Evolutionary conservation across 2,329 filamentous ascomycete genomes (phyloP), one percentile per base, ranked within the genome.

Genomic region (Botryotinia convoluta): DNA sequence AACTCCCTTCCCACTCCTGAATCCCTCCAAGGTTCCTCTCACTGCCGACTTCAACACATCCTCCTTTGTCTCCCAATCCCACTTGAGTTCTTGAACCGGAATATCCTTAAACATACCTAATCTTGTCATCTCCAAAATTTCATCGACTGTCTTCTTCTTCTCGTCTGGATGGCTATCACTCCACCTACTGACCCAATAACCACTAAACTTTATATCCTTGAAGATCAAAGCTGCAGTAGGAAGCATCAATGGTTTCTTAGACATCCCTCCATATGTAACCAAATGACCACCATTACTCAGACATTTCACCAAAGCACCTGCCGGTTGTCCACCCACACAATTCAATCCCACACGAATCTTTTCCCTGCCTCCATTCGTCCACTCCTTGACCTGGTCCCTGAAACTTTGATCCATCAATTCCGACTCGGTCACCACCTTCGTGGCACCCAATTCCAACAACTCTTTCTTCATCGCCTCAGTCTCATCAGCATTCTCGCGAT

Each of bases 231-330:
- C 85, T 0, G 92, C 93, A 0, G 95, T 92, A 0, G 95, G 94
- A 75, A 98, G 83, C 10, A 88, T 86, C 39, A 98, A 87, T 0
- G 95, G 95, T 84, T 97, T 91, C 81, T 92, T 93, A 48, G 93
- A 90, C 96, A 99, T 99, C 69, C 93, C 95, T 39, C 96, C 96
- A 81, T 99, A 99, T 7, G 95, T 97, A 37, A 99, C 94, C 82
- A 98, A 86, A 73, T 92, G 91, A 1, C 89, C 92, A 35, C 89
- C 88, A 0, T 89, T 84, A 8, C 87, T 86, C 4, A 99, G 86
- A 10, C 88, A 87, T 79, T 94, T 93, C 9, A 95, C 92, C 80
- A 99, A 85, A 1, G 91, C 88, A 42, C 92, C 91, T 6, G 94
- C 94, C 18, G 91, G 90, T 81, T 95, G 93, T 8, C 96, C 96